Evolutionary conservation across 2,329 filamentous ascomycete genomes (phyloP).

Genomic region (Ascochyta viciae-villosae): DNA sequence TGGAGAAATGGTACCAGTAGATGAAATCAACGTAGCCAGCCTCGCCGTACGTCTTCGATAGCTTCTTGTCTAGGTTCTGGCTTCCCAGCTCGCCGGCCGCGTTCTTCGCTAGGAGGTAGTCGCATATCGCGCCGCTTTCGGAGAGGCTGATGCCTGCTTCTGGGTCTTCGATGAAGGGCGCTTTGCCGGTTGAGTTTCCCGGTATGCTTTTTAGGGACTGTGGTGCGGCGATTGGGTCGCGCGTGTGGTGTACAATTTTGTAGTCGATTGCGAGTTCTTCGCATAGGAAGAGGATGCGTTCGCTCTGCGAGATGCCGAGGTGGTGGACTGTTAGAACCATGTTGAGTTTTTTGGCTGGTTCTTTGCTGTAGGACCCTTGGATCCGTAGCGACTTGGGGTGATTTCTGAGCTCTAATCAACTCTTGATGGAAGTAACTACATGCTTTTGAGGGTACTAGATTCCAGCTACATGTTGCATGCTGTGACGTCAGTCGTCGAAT

Average conservation of each 20-base stretch:
- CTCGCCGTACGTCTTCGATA: slow-evolving; percentile 45
- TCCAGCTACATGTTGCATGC: neutral
- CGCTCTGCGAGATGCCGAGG: slow-evolving; percentile 60
- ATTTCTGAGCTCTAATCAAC: neutral
- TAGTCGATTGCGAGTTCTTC: slow-evolving; percentile 67
- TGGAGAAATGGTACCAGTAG: slow-evolving; percentile 67
- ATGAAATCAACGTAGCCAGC: slow-evolving; percentile 64
- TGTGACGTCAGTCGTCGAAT: slow-evolving; percentile 17
- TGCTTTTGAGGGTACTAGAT: neutral
- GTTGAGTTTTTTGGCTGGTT: neutral
- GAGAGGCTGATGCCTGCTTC: slow-evolving; percentile 56
- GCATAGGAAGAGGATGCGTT: slow-evolving; percentile 67
- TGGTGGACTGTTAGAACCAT: slow-evolving; percentile 37
- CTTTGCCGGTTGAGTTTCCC: slow-evolving; percentile 55
- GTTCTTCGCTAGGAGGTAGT: slow-evolving; percentile 65
- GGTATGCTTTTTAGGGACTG: slow-evolving; percentile 21
- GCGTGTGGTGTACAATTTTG: slow-evolving; percentile 54
- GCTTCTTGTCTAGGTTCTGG: slow-evolving; percentile 28
- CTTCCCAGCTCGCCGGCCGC: slow-evolving; percentile 52
- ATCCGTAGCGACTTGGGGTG: neutral
- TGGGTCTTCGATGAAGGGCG: slow-evolving; percentile 65
- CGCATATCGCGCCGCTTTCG: slow-evolving; percentile 65
- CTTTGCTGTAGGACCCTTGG: neutral
- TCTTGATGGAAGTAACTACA: neutral
- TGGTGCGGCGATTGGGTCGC: slow-evolving; percentile 48